These are phyloP conservation scores for Tetraselmis striata DNA, from an alignment of 139 green algal species.

Conservation along the genomic window DNA sequence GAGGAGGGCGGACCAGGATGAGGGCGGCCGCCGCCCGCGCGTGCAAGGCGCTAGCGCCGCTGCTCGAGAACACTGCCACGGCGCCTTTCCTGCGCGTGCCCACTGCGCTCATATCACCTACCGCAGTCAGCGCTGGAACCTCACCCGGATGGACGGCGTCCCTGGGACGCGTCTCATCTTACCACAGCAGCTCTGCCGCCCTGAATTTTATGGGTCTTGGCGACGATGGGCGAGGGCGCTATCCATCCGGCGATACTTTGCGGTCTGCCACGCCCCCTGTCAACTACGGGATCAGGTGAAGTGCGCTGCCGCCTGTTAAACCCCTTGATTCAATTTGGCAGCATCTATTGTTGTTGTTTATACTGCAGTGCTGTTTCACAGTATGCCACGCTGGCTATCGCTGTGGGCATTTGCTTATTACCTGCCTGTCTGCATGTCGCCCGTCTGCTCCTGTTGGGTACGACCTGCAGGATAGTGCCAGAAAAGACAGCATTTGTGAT, in stretches of 20 bases:
- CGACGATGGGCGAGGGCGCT: background rate
- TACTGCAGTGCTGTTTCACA: background rate
- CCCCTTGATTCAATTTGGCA: background rate
- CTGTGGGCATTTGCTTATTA: no score
- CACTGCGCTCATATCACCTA: no score
- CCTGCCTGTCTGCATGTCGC: no score
- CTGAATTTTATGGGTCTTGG: background rate
- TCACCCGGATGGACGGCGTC: no score
- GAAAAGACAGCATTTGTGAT: constrained; percentile 74
- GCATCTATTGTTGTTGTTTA: background rate
- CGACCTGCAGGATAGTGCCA: constrained; percentile 72
- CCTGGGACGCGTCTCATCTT: background rate
- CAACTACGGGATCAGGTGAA: constrained; percentile 16
- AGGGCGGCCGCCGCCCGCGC: no score
- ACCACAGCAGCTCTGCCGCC: background rate
- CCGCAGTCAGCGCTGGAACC: no score
- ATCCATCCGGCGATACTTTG: background rate
- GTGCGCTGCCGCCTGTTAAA: background rate
- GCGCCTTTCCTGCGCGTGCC: no score
- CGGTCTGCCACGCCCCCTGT: background rate
- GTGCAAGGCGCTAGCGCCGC: no score
- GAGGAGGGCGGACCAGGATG: no score
- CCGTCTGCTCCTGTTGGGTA: no score
- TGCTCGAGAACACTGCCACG: no score
- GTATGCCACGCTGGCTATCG: no score